A percentile compares a stretch with the other conserved stretches of the same genome.
Evolutionary conservation across 75 land plant species (phyloP).

Genomic region (Pinus taeda): DNA sequence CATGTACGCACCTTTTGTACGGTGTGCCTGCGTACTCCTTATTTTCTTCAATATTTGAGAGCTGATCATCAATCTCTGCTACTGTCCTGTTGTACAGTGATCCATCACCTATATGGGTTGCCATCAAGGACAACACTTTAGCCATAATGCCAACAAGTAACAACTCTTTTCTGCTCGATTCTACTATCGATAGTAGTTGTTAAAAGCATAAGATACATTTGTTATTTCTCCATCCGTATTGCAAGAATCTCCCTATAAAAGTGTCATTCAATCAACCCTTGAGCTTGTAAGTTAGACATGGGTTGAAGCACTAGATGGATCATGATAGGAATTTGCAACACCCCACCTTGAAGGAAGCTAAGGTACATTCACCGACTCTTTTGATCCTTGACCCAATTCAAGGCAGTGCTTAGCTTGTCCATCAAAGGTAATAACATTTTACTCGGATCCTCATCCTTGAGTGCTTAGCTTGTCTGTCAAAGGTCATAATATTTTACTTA

Average conservation of each 20-base stretch:
- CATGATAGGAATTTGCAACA: conserved; percentile 56
- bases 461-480: too few species aligned
- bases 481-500: too few species aligned
- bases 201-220: conserved; percentile 86
- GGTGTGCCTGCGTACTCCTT: too few species aligned
- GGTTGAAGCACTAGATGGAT: conserved; percentile 32
- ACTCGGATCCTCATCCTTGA: too few species aligned
- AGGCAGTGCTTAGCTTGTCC: conserved; percentile 63
- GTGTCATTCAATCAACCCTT: conserved; percentile 65
- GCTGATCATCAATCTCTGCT: too few species aligned
- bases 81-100: too few species aligned
- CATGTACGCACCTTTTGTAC: too few species aligned
- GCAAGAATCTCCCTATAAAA: conserved; percentile 76
- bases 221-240: conserved; percentile 42
- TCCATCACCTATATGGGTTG: too few species aligned
- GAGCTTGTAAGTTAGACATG: conserved; percentile 72
- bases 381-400: conserved; percentile 59
- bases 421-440: conserved; percentile 33
- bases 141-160: too few species aligned
- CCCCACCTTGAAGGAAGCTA: conserved; percentile 87
- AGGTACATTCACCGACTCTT: conserved; percentile 37
- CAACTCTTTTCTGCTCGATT: conserved; percentile 55
- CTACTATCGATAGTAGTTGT: conserved; percentile 75
- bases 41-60: too few species aligned
- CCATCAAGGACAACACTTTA: too few species aligned